Percentiles rank a stretch among this genome's conserved stretches.
These are phyloP conservation scores for Eucalyptus marginata DNA, from an alignment of 345 rosid genomes.

Conservation along the genomic window DNA sequence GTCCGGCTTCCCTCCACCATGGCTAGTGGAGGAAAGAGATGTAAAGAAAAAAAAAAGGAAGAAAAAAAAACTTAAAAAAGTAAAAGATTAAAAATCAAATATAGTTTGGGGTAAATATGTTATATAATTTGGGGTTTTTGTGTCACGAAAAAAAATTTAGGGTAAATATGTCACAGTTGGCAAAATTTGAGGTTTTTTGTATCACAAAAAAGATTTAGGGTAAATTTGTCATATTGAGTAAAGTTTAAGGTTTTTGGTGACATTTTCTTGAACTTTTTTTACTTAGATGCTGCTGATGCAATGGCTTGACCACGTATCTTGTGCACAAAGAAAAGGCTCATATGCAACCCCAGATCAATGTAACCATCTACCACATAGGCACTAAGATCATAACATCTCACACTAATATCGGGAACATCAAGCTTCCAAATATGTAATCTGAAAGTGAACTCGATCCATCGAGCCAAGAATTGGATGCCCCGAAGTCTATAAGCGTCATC, in stretches of 20 bases:
- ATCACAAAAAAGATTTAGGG: rapidly evolving
- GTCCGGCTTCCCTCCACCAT: too few relatives aligned
- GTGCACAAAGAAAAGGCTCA: neutral
- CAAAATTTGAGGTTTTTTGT: too few relatives aligned
- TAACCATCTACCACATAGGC: neutral
- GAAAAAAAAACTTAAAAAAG: too few relatives aligned
- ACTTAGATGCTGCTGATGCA: neutral
- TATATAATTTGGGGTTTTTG: rapidly evolving
- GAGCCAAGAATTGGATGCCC: neutral
- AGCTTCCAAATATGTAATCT: neutral
- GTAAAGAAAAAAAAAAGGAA: too few relatives aligned
- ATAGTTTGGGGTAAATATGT: too few relatives aligned
- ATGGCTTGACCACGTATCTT: neutral
- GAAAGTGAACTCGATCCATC: neutral
- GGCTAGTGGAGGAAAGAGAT: too few relatives aligned
- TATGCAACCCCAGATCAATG: neutral
- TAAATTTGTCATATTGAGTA: too few relatives aligned
- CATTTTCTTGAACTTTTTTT: neutral
- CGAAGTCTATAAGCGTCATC: neutral
- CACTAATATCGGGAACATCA: neutral
- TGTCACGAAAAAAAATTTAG: rapidly evolving
- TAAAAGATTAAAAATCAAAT: too few relatives aligned
- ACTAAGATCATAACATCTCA: neutral
- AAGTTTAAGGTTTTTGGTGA: too few relatives aligned
- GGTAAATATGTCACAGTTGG: rapidly evolving